These are phyloP conservation scores for Dioscorea cayenensis DNA, from an alignment of 116 monocot genomes.

Conservation along the genomic window DNA sequence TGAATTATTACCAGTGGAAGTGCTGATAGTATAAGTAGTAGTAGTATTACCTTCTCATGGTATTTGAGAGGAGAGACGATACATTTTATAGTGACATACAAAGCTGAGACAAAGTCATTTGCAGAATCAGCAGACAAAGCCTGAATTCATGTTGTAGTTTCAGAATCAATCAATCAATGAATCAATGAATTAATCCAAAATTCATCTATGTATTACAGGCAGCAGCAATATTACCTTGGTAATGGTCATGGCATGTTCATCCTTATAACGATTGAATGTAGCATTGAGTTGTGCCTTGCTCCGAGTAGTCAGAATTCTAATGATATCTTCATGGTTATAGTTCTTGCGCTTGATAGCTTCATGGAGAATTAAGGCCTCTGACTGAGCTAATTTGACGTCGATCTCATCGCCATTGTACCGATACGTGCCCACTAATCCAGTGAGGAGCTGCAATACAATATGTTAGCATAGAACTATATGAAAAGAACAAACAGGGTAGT, in stretches of 20 bases:
- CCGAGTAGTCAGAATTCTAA: conserved; percentile 54
- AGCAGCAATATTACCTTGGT: conserved; percentile 24
- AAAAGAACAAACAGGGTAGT: background rate
- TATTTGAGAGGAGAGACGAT: conserved; percentile 35
- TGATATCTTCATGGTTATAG: conserved; percentile 36
- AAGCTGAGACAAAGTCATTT: conserved; percentile 22
- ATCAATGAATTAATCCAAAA: too few species aligned
- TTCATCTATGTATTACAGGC: too few species aligned
- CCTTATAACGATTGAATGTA: conserved; percentile 47
- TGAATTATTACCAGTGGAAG: too few species aligned
- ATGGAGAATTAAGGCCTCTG: conserved; percentile 45
- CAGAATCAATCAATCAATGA: background rate
- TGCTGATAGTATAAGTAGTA: too few species aligned
- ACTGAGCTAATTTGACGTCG: conserved; percentile 18
- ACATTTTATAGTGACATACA: conserved; percentile 41
- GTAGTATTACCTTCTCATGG: conserved; percentile 43
- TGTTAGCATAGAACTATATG: background rate
- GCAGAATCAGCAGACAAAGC: conserved; percentile 16
- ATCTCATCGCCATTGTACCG: conserved; percentile 43
- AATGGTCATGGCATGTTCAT: conserved; percentile 29
- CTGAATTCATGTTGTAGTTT: conserved; percentile 6
- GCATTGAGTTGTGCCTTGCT: conserved; percentile 59
- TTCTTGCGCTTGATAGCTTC: conserved; percentile 25
- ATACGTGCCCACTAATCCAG: conserved; percentile 43
- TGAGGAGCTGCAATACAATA: conserved; percentile 28